These are phyloP conservation scores for Tolypocladium tundrense DNA, from an alignment of 2,329 filamentous ascomycete species.

Conservation along the genomic window DNA sequence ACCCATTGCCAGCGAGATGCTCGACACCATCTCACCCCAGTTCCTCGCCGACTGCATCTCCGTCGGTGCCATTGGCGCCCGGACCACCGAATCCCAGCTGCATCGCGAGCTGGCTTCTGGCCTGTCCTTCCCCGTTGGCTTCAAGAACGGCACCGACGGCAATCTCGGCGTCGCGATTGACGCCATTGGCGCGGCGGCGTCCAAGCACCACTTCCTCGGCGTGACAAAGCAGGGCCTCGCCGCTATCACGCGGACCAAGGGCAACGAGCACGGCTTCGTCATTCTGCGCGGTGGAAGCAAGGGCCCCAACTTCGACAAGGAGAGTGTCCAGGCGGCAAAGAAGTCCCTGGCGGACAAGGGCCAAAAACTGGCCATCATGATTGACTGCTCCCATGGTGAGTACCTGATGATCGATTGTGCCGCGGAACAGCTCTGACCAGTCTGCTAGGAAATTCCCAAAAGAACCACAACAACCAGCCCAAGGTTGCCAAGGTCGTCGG, in stretches of 20 bases:
- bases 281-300: constrained; percentile 86
- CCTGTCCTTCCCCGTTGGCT: constrained; percentile 93
- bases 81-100: constrained; percentile 92
- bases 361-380: constrained; percentile 85
- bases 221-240: constrained; percentile 96
- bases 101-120: constrained; percentile 94
- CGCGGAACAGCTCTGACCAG: constrained; percentile 3
- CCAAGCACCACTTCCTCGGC: constrained; percentile 95
- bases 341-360: constrained; percentile 73
- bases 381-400: constrained; percentile 93
- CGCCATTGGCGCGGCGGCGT: constrained; percentile 77
- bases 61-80: constrained; percentile 87
- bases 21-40: constrained; percentile 97
- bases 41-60: constrained; percentile 95
- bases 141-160: constrained; percentile 98
- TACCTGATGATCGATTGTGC: constrained; percentile 2
- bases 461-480: constrained; percentile 96
- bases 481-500: constrained; percentile 74
- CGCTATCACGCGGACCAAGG: constrained; percentile 84
- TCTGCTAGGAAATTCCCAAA: constrained; percentile 75
- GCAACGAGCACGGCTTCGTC: constrained; percentile 96
- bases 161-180: constrained; percentile 87
- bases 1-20: constrained; percentile 96
- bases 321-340: constrained; percentile 69
- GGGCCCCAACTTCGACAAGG: constrained; percentile 88